Conservation (phyloP, 2,329 filamentous ascomycete species). For the Hansfordia pulvinata region DNA sequence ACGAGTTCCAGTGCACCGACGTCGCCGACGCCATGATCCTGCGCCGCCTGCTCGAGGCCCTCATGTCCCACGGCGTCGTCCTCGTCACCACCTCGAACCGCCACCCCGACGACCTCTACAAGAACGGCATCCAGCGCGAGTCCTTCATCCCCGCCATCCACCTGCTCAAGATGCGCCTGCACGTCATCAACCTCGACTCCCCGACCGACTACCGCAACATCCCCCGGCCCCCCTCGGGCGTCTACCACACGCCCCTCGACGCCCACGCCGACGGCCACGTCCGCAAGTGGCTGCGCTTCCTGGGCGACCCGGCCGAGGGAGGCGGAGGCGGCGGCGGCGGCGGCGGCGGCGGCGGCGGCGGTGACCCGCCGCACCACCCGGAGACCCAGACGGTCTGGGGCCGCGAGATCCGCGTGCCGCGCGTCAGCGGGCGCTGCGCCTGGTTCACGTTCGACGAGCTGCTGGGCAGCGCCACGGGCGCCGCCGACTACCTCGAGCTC, state of each 20-base stretch:
- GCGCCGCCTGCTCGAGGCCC: slow-evolving; percentile 67
- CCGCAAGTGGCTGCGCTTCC: slow-evolving; percentile 89
- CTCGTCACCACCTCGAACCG: slow-evolving; percentile 92
- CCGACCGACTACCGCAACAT: slow-evolving; percentile 97
- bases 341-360: no score
- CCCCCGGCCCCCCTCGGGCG: slow-evolving; percentile 78
- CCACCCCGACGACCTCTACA: slow-evolving; percentile 94
- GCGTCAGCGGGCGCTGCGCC: slow-evolving; percentile 75
- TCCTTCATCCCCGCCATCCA: slow-evolving; percentile 94
- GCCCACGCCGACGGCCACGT: slow-evolving; percentile 65
- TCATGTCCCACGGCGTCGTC: slow-evolving; percentile 96
- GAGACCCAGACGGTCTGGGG: slow-evolving; percentile 86
- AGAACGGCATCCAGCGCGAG: slow-evolving; percentile 91
- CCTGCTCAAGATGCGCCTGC: slow-evolving; percentile 69
- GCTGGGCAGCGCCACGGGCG: slow-evolving; percentile 76
- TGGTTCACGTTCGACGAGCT: slow-evolving; percentile 90
- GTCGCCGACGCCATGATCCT: slow-evolving; percentile 98
- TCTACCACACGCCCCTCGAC: slow-evolving; percentile 85
- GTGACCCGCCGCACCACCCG: slow-evolving; percentile 59
- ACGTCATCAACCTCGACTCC: slow-evolving; percentile 89
- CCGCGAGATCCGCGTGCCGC: slow-evolving; percentile 73
- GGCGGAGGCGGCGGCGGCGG: no score
- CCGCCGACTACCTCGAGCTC: slow-evolving; percentile 90
- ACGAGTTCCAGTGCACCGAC: slow-evolving; percentile 98
- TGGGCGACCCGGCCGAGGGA: slow-evolving; percentile 76